Conservation (phyloP, 306 rosid species). For the Ziziphus jujuba region DNA sequence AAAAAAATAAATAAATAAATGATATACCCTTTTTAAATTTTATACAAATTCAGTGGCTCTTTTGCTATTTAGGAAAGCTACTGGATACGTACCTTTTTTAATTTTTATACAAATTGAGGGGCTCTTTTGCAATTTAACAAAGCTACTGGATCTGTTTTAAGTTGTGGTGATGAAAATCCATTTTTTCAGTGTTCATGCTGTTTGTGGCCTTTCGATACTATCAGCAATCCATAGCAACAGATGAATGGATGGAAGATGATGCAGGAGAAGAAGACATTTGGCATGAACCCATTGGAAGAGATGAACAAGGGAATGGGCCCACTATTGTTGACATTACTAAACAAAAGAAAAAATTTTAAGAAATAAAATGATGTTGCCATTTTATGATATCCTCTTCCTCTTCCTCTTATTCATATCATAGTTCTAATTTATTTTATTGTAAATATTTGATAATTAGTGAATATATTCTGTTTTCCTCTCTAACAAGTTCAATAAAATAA, state of each 20-base stretch:
- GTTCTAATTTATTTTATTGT: neutral
- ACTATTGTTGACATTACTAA: slow-evolving; percentile 19
- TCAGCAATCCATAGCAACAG: slow-evolving; percentile 56
- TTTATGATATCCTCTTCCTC: neutral
- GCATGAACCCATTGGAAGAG: slow-evolving; percentile 30
- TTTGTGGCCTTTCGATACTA: slow-evolving; percentile 73
- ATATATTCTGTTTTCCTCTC: neutral
- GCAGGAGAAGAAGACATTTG: slow-evolving; percentile 39
- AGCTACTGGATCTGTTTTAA: too few species aligned
- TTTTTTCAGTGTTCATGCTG: slow-evolving; percentile 68
- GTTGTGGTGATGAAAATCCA: neutral
- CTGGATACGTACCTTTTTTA: too few species aligned
- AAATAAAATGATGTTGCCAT: neutral
- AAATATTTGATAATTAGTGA: neutral
- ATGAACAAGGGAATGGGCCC: slow-evolving; percentile 19
- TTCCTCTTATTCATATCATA: neutral
- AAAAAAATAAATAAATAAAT: too few species aligned
- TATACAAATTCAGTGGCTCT: too few species aligned
- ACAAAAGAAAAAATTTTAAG: slow-evolving; percentile 32
- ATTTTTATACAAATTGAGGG: too few species aligned
- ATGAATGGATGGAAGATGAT: slow-evolving; percentile 49
- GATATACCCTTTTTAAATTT: too few species aligned
- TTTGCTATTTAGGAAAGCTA: too few species aligned
- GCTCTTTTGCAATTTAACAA: too few species aligned
- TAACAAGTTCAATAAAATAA: neutral